Base-by-base conservation (phyloP, 208 protist species). In the Acanthamoeba polyphaga region DNA sequence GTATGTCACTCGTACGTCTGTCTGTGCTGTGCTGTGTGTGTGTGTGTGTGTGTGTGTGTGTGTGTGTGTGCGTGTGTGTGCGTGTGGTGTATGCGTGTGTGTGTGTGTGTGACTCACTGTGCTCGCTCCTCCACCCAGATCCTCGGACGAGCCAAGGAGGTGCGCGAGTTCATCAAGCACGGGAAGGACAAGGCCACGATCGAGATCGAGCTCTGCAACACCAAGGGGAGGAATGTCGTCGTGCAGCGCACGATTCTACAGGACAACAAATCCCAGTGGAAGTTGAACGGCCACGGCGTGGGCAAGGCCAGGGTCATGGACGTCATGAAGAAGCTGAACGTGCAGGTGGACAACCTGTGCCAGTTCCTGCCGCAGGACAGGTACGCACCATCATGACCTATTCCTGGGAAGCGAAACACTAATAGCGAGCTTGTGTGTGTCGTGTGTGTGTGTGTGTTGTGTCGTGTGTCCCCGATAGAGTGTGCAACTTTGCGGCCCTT, bases 271-370 rank as follows among this genome's bases (percentile, higher is more conserved):
- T 85, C 90, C 24, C 24, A 46, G 46, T 94, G 90, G 90, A 29
- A 82, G 9, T 49, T 94, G 17, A 84, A 94, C 49, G 90, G 90
- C 1, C 2, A 49, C 15, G n/a, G 22, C 2, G 70, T 66, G 2
- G 92, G 46, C 29, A 66, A 96, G 3, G 94, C 55, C 29, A 68
- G 95, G 32, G 94, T 98, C 29, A 74, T 93, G 32, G 51, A 93
- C 3, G 74, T 87, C 17, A 93, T 97, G n/a, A 53, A 70, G 10
- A 49, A 94, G 24, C 93, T 98, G 1, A 92, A 95, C 58, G 97
- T 98, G 29, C 95, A 98, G 89, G 66, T 98, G 24, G 97, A 98
- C 93, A 97, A 98, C 87, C 88, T 97, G 4, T 97, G 96, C 95
- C 97, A 98, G 51, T 98, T 98, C 88, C 88, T 98, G 13, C 97